Evolutionary conservation across 2,329 filamentous ascomycete species (phyloP), one percentile per base, ranked within the genome.

Genomic region (Talaromyces sp.): DNA sequence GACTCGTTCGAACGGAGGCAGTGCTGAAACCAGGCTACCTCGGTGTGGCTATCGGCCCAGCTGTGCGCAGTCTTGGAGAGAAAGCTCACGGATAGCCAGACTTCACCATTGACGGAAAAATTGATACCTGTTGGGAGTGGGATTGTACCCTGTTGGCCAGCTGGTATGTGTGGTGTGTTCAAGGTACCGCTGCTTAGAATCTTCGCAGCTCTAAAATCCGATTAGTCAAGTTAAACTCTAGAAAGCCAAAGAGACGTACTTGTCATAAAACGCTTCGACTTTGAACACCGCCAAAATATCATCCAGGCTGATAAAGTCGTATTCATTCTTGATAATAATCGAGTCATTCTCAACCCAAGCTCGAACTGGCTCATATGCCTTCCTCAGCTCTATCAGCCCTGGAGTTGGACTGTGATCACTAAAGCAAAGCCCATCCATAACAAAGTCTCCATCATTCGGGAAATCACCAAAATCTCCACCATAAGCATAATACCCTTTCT

Each of bases 381-480:
- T 87, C 71, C 86, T 86, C 38, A 82, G 13, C 71, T 88, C 86
- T 3, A 78, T 70, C 60, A 89, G 70, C 0, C 86, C 86, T 1
- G 85, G 85, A 0, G 82, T 85, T 0, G 86, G 83, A 31, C 80
- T 76, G 68, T 88, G 86, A n/a, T 78, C 76, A 65, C 83, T 85
- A 36, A 61, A 66, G 19, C 56, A 47, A 2, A 88, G 71, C 1
- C 86, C 86, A 69, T 88, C 86, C 84, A 88, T 86, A 66, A 88
- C 85, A 69, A 88, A 89, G 0, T 82, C 85, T 3, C 80, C 80
- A 65, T 88, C 86, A 63, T 88, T 85, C 0, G 86, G 86, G 2
- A 76, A 72, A 65, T 88, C 86, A 2, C 82, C 84, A 74, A 88
- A 88, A 70, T 88, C 85, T 10, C 86, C 85, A 10, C 86, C 86